Percentiles rank a stretch among this genome's conserved stretches.
Conservation (phyloP, 306 rosid genomes). For the Lathyrus sativus region DNA sequence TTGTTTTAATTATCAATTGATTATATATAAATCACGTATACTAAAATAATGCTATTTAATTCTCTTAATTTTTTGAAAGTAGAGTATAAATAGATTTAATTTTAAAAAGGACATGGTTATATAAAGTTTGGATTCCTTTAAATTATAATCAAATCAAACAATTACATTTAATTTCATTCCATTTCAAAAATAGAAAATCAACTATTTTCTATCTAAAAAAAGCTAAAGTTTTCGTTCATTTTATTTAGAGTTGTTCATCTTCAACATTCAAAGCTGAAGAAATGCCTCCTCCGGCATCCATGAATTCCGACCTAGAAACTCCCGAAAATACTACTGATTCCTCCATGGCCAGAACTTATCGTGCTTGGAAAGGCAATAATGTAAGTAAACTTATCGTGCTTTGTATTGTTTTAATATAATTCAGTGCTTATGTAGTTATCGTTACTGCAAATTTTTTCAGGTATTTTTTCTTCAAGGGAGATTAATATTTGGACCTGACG, state of each 20-base stretch:
- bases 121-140: no score
- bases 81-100: no score
- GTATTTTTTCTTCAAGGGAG: constrained; percentile 83
- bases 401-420: not conserved
- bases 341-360: constrained; percentile 52
- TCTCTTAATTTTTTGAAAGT: no score
- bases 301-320: not conserved
- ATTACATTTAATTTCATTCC: no score
- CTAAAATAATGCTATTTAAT: no score
- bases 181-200: not conserved
- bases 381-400: constrained; percentile 42
- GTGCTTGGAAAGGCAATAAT: constrained; percentile 88
- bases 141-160: no score
- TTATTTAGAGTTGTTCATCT: not conserved
- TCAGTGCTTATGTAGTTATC: not conserved
- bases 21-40: no score
- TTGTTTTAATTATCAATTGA: no score
- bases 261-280: not conserved
- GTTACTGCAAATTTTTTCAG: constrained; percentile 44
- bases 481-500: constrained; percentile 93
- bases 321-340: constrained; percentile 11
- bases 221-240: not conserved
- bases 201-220: not conserved
- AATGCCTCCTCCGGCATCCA: constrained; percentile 45
- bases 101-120: no score